Evolutionary conservation across 2,329 filamentous ascomycete genomes (phyloP), one percentile per base, ranked within the genome.

Genomic region (Rugonectria rugulosa): DNA sequence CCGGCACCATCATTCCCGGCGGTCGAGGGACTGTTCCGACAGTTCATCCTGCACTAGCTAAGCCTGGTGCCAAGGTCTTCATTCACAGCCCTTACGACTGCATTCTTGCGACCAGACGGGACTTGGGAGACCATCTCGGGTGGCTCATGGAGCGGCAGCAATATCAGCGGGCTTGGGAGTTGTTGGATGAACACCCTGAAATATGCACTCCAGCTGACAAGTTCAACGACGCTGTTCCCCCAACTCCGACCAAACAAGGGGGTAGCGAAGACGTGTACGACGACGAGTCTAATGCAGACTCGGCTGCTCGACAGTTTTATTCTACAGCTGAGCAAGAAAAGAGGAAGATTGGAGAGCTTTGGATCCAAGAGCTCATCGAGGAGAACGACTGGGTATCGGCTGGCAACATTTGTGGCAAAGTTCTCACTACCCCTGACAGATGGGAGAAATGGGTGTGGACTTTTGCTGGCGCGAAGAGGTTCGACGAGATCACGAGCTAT

Each of bases 391-490:
- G 95, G 95, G 71, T 72, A 8, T 79, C 83, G 53, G 95, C 95
- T 6, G 94, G 92, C 1, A 81, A 89, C 66, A 81, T 96, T 4
- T 94, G 92, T 55, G 90, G 89, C 12, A 92, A 88, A 68, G 93
- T 97, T 1, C 79, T 99, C 1, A 87, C 87, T 37, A 91, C 88
- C 1, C 86, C 92, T 1, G 81, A 89, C 42, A 81, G 89, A 64
- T 99, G 95, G 95, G 93, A 98, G 75, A 91, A 96, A 67, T 98
- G 94, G 92, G 89, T 96, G 5, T 96, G 90, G 86, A 88, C 86
- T 0, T 99, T 99, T 75, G 91, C 92, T 7, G 89, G 92, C 34
- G 89, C 90, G 3, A 84, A 91, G 61, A 92, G 88, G 68, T 92
- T 96, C 65, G 91, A 97, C 70, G 93, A 97, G 65, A 97, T 99